Percentiles rank a stretch among this genome's conserved stretches.
Conservation (phyloP, 345 rosid species). For the Melaleuca quinquenervia region DNA sequence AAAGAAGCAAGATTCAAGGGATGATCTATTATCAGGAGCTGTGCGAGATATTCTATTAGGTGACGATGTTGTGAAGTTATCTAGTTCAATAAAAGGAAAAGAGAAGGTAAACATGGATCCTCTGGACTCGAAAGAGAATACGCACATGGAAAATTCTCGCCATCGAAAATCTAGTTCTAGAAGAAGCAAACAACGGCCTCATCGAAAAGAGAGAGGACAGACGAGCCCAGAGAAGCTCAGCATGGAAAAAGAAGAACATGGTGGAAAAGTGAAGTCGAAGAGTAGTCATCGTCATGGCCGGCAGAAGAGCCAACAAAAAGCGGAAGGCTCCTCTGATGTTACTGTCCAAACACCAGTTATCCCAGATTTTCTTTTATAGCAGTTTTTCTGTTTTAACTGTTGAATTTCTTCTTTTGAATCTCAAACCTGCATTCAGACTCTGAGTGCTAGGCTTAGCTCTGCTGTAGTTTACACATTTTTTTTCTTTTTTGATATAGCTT, state of each 20-base stretch:
- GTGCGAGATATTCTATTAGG: slow-evolving; percentile 67
- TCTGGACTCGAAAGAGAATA: slow-evolving; percentile 19
- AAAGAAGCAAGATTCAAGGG: slow-evolving; percentile 24
- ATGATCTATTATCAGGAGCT: slow-evolving; percentile 47
- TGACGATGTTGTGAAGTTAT: slow-evolving; percentile 13
- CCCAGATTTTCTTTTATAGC: slow-evolving; percentile 78
- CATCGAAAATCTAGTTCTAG: slow-evolving; percentile 33
- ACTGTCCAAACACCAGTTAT: slow-evolving; percentile 27
- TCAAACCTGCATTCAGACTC: not conserved
- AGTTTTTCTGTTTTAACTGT: not conserved
- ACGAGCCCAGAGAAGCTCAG: slow-evolving; percentile 20
- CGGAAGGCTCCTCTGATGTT: slow-evolving; percentile 17
- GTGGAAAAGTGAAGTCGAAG: slow-evolving; percentile 32
- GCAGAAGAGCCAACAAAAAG: slow-evolving; percentile 43
- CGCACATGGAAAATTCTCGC: slow-evolving; percentile 12
- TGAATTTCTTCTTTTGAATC: not conserved
- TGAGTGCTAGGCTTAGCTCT: slow-evolving; percentile 6
- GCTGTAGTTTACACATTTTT: slow-evolving; percentile 11
- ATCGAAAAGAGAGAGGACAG: slow-evolving; percentile 35
- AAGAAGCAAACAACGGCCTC: slow-evolving; percentile 36
- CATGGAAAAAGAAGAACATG: slow-evolving; percentile 22
- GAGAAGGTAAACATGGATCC: slow-evolving; percentile 26
- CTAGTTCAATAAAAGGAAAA: slow-evolving; percentile 52
- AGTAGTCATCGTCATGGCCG: slow-evolving; percentile 34
- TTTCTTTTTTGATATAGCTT: not conserved